Evolutionary conservation across 208 protist genomes (phyloP).

Genomic region (Polymyxa betae): DNA sequence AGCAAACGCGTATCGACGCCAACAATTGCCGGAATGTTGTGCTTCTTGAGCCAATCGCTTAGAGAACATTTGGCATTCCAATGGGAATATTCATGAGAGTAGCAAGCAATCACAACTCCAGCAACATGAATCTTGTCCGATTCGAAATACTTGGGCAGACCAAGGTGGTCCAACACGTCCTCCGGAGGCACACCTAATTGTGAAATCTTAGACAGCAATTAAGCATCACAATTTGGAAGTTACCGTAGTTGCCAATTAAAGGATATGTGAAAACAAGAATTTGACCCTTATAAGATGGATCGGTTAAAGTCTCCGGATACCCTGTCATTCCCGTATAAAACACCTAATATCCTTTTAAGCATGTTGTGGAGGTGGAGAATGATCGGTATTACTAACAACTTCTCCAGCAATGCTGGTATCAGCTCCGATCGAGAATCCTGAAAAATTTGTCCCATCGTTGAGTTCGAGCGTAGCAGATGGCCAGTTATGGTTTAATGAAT

Average conservation of each 20-base stretch:
- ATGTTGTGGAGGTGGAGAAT: not conserved
- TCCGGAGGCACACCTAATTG: constrained; percentile 9
- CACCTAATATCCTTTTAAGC: constrained; percentile 67
- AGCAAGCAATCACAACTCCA: constrained; percentile 56
- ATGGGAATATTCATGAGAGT: constrained; percentile 77
- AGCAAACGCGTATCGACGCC: constrained; percentile 95
- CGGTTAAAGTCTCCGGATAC: constrained; percentile 89
- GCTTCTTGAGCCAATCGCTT: constrained; percentile 70
- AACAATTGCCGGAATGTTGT: constrained; percentile 94
- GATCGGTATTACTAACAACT: constrained; percentile 80
- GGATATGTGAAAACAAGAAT: constrained; percentile 96
- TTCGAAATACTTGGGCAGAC: constrained; percentile 92
- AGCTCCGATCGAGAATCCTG: constrained; percentile 93
- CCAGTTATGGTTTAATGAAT: not conserved
- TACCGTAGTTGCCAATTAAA: constrained; percentile 92
- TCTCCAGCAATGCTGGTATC: constrained; percentile 77
- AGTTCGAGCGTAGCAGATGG: constrained; percentile 43
- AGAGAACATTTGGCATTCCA: constrained; percentile 86
- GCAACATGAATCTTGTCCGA: constrained; percentile 79
- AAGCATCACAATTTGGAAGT: constrained; percentile 65
- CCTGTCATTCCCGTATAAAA: constrained; percentile 92
- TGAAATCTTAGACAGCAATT: not conserved
- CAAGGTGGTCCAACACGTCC: constrained; percentile 82
- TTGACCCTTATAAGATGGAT: constrained; percentile 95
- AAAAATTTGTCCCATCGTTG: constrained; percentile 80